Conservation (phyloP, 2,329 filamentous ascomycete species). For the Capronia coronata region DNA sequence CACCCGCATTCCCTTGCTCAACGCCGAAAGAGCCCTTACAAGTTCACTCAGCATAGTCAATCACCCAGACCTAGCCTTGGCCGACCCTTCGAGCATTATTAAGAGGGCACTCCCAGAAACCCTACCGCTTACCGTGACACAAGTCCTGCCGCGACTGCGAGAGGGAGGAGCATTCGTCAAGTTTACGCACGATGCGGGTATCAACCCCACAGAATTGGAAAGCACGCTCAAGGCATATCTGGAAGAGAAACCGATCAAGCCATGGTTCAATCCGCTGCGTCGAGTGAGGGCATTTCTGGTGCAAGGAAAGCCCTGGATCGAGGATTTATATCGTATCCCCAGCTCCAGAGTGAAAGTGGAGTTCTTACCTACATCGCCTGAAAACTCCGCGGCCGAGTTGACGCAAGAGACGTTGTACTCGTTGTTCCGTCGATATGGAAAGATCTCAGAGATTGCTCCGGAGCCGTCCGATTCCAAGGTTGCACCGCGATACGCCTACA, state of each 20-base stretch:
- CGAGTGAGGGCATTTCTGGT: conserved; percentile 67
- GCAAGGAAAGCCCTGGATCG: conserved; percentile 81
- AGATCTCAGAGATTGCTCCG: conserved; percentile 74
- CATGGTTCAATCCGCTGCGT: conserved; percentile 83
- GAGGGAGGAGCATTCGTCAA: conserved; percentile 94
- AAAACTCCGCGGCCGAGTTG: conserved; percentile 66
- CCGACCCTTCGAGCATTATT: conserved; percentile 52
- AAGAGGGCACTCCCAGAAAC: conserved; percentile 57
- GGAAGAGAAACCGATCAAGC: conserved; percentile 63
- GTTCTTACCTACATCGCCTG: conserved; percentile 68
- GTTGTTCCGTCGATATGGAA: conserved; percentile 83
- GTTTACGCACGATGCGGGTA: conserved; percentile 53
- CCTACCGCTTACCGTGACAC: conserved; percentile 62
- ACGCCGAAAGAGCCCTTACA: conserved; percentile 42
- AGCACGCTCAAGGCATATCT: conserved; percentile 58
- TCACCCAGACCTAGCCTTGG: conserved; percentile 46
- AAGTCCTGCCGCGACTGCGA: conserved; percentile 76
- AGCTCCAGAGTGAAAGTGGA: conserved; percentile 71
- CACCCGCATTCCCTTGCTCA: conserved; percentile 47
- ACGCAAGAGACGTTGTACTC: conserved; percentile 82
- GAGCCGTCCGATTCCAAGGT: conserved; percentile 84
- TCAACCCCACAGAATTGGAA: conserved; percentile 52
- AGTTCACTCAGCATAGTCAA: conserved; percentile 48
- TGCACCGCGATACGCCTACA: conserved; percentile 67
- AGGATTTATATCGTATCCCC: conserved; percentile 80